Percentiles rank a stretch among this genome's conserved stretches.
Evolutionary conservation across 2,329 filamentous ascomycete genomes (phyloP).

Genomic region (Beauveria sp.): DNA sequence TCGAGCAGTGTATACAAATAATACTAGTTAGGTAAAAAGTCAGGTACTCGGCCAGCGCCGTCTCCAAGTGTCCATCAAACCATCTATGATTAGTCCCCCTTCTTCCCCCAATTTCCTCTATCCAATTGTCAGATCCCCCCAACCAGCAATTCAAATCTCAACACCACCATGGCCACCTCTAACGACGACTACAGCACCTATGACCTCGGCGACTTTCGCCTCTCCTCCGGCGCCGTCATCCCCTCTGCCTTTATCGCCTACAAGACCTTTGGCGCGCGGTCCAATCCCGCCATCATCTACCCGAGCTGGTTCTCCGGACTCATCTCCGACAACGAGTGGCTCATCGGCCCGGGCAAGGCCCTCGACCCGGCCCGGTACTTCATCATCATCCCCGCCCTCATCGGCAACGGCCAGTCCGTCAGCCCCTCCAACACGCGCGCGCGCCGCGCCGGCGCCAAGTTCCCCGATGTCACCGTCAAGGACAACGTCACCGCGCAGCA

Average conservation of each 20-base stretch:
- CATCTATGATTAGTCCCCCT: not conserved
- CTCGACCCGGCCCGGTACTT: slow-evolving; percentile 49
- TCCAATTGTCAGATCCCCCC: no score
- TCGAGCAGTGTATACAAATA: no score
- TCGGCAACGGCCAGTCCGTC: slow-evolving; percentile 46
- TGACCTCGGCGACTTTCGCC: slow-evolving; percentile 56
- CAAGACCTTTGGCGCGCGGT: slow-evolving; percentile 62
- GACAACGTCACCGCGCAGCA: slow-evolving; percentile 47
- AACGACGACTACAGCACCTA: slow-evolving; percentile 33
- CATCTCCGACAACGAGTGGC: slow-evolving; percentile 68
- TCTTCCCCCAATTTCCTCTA: not conserved
- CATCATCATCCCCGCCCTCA: slow-evolving; percentile 42
- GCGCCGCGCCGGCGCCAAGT: slow-evolving; percentile 22
- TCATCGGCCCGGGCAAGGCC: slow-evolving; percentile 58
- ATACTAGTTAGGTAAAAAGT: not conserved
- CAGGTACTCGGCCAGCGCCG: not conserved
- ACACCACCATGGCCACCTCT: not conserved
- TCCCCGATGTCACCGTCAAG: slow-evolving; percentile 38
- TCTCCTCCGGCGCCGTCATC: slow-evolving; percentile 57
- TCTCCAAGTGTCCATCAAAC: not conserved
- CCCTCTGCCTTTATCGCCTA: slow-evolving; percentile 63
- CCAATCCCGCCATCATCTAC: slow-evolving; percentile 62
- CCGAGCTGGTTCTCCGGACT: slow-evolving; percentile 61
- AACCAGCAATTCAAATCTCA: not conserved
- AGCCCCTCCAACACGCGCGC: slow-evolving; percentile 41